Percentiles rank a stretch among this genome's conserved stretches.
Evolutionary conservation across 257 asterid species (phyloP).

Genomic region (Penstemon newberryi): DNA sequence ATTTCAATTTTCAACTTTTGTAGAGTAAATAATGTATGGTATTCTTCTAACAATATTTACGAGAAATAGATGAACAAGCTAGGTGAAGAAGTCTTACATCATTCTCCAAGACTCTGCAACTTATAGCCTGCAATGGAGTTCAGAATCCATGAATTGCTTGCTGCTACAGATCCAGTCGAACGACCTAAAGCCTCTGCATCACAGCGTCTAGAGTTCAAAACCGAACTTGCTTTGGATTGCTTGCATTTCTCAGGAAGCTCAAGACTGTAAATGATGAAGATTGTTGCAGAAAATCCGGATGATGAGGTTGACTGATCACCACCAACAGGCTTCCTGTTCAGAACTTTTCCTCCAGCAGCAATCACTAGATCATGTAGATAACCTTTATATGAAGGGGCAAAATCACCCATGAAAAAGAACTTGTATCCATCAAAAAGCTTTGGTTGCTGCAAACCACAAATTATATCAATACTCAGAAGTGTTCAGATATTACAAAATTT

Average conservation of each 20-base stretch:
- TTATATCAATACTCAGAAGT: background rate
- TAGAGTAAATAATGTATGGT: no score
- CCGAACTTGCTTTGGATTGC: slow-evolving; percentile 32
- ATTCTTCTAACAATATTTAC: no score
- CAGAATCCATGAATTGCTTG: slow-evolving; percentile 75
- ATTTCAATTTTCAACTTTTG: no score
- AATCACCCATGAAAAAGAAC: slow-evolving; percentile 73
- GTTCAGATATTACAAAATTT: no score
- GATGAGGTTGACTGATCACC: slow-evolving; percentile 32
- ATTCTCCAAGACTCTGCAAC: slow-evolving; percentile 41
- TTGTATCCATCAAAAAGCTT: slow-evolving; percentile 64
- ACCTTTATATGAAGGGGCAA: slow-evolving; percentile 63
- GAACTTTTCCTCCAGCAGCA: slow-evolving; percentile 83
- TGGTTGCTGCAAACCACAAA: slow-evolving; percentile 55
- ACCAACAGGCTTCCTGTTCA: slow-evolving; percentile 70
- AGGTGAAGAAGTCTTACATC: background rate
- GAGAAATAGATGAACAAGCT: no score
- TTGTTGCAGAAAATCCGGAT: slow-evolving; percentile 28
- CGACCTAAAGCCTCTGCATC: slow-evolving; percentile 63
- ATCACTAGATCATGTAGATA: slow-evolving; percentile 76
- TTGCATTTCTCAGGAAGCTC: slow-evolving; percentile 59
- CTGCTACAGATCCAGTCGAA: slow-evolving; percentile 59
- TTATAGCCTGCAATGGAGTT: slow-evolving; percentile 73
- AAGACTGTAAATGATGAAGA: slow-evolving; percentile 55
- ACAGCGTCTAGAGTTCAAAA: slow-evolving; percentile 38